phyloP scores from a whole-genome alignment of 2,329 filamentous ascomycete species.

The Emmonsia crescens region DNA sequence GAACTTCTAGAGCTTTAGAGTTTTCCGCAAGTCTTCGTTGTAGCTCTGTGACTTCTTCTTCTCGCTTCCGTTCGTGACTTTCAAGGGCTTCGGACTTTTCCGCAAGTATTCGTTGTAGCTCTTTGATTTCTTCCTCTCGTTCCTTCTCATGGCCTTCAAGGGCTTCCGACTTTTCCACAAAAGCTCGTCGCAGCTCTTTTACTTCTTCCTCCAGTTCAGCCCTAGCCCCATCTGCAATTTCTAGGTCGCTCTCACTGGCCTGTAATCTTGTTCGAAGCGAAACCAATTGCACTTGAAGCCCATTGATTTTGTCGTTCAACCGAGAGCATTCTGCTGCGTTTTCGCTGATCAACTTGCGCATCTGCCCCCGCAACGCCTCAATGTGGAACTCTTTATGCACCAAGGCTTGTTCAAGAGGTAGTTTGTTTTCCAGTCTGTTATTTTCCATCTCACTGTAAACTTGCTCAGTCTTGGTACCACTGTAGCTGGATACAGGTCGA shows the following conservation, averaged over 20 bases:
- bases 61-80: neutral
- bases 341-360: neutral
- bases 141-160: neutral
- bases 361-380: neutral
- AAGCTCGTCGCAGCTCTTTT: neutral
- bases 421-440: neutral
- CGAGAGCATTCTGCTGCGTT: neutral
- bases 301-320: neutral
- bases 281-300: neutral
- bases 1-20: neutral
- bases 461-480: neutral
- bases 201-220: neutral
- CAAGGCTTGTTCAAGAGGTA: neutral
- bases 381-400: constrained; percentile 4
- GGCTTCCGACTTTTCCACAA: neutral
- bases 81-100: neutral
- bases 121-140: neutral
- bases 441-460: neutral
- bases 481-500: neutral
- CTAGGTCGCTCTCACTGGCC: neutral
- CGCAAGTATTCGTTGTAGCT: neutral
- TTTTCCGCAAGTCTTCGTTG: neutral
- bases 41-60: neutral
- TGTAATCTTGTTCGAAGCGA: neutral
- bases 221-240: neutral